These are phyloP conservation scores for Circinella umbellata DNA, from an alignment of 371 early-diverging fungal genomes.

Conservation along the genomic window DNA sequence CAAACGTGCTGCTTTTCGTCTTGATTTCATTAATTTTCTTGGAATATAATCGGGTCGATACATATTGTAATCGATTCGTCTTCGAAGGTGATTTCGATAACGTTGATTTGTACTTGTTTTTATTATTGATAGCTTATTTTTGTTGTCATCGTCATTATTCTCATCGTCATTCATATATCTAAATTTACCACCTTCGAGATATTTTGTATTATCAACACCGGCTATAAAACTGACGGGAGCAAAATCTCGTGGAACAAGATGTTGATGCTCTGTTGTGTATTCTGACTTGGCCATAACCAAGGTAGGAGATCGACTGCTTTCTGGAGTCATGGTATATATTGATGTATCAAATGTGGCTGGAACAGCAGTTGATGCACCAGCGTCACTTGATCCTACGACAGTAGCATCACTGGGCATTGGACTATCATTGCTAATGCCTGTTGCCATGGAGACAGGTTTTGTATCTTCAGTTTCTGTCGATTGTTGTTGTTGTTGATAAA, in stretches of 20 bases:
- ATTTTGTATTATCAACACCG: conserved; percentile 47
- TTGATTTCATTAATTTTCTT: conserved; percentile 10
- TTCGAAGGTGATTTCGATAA: not conserved
- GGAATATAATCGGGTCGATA: conserved; percentile 52
- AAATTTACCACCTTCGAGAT: conserved; percentile 49
- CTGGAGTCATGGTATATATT: conserved; percentile 11
- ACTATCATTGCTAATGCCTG: not conserved
- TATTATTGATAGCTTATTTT: conserved; percentile 5
- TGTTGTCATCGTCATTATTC: conserved; percentile 1
- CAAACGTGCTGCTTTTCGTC: not conserved
- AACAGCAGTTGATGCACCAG: conserved; percentile 12
- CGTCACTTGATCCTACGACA: conserved; percentile 17
- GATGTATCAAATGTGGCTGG: conserved; percentile 13
- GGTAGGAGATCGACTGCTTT: conserved; percentile 2
- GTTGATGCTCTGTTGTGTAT: conserved; percentile 7
- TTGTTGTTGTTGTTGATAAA: not conserved
- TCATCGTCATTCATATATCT: conserved; percentile 23
- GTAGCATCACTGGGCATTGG: conserved; percentile 15
- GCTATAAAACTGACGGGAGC: conserved; percentile 36
- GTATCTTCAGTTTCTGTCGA: not conserved
- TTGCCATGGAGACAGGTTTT: not conserved
- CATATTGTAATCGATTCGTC: not conserved
- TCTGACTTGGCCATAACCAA: not conserved
- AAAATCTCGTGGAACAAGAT: conserved; percentile 35
- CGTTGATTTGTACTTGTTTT: conserved; percentile 2